Evolutionary conservation across 2,329 filamentous ascomycete genomes (phyloP).

Genomic region (Fusarium sp.): DNA sequence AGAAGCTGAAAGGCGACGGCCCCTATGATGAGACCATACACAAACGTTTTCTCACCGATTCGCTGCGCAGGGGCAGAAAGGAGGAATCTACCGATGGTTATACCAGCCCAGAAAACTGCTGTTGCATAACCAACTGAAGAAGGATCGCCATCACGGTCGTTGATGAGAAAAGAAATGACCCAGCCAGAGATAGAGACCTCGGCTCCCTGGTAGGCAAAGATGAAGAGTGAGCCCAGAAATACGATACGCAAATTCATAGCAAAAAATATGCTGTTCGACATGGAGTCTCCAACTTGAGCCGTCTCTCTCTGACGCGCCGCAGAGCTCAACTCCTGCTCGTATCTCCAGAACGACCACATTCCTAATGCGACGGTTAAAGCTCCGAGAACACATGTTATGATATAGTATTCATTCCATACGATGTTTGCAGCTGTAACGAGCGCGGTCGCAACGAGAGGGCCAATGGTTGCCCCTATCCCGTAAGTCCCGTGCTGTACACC

Average conservation of each 20-base stretch:
- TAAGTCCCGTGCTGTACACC: slow-evolving; percentile 75
- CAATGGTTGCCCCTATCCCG: slow-evolving; percentile 71
- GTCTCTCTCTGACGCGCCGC: slow-evolving; percentile 48
- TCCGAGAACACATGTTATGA: slow-evolving; percentile 69
- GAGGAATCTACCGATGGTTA: slow-evolving; percentile 78
- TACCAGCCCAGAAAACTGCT: slow-evolving; percentile 75
- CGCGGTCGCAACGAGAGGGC: slow-evolving; percentile 78
- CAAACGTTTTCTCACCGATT: slow-evolving; percentile 76
- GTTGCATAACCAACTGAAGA: slow-evolving; percentile 82
- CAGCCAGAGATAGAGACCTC: slow-evolving; percentile 87
- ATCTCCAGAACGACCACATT: slow-evolving; percentile 75
- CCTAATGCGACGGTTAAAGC: slow-evolving; percentile 65
- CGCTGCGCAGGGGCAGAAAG: slow-evolving; percentile 72
- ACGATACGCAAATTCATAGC: slow-evolving; percentile 66
- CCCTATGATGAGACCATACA: slow-evolving; percentile 69
- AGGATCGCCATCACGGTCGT: slow-evolving; percentile 74
- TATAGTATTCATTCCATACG: slow-evolving; percentile 78
- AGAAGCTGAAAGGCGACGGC: slow-evolving; percentile 76
- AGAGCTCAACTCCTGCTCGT: slow-evolving; percentile 66
- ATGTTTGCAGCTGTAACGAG: slow-evolving; percentile 69
- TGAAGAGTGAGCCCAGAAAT: slow-evolving; percentile 79
- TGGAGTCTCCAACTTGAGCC: slow-evolving; percentile 30
- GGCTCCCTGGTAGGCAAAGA: slow-evolving; percentile 86
- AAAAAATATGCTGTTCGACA: slow-evolving; percentile 56
- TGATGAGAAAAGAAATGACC: slow-evolving; percentile 87